These are phyloP conservation scores for Trichophyton mentagrophytes DNA, from an alignment of 2,329 filamentous ascomycete genomes.

Conservation along the genomic window DNA sequence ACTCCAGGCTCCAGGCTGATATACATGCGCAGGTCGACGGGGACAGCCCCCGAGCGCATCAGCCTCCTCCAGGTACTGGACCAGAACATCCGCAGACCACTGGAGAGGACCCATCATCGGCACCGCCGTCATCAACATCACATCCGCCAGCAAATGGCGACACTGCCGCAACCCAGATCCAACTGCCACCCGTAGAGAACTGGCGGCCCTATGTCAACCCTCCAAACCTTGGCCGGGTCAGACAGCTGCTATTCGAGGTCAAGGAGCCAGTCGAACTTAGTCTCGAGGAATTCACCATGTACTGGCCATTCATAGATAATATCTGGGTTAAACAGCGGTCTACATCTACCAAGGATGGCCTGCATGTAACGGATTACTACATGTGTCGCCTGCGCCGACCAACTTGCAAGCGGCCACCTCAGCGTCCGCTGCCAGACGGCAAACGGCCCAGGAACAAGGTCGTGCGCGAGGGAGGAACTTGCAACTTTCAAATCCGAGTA, in stretches of 20 bases:
- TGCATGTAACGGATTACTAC: slow-evolving; percentile 35
- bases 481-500: slow-evolving; percentile 38
- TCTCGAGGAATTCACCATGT: slow-evolving; percentile 34
- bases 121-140: background rate
- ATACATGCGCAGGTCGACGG: slow-evolving; percentile 14
- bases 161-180: background rate
- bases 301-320: slow-evolving; percentile 39
- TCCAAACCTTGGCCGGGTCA: slow-evolving; percentile 31
- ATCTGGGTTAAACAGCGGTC: slow-evolving; percentile 38
- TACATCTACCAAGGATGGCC: slow-evolving; percentile 30
- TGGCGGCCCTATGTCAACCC: slow-evolving; percentile 25
- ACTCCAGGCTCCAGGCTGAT: slow-evolving; percentile 12
- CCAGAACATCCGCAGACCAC: background rate
- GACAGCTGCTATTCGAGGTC: slow-evolving; percentile 34
- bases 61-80: background rate
- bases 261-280: slow-evolving; percentile 36
- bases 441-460: slow-evolving; percentile 34
- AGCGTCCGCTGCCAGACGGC: slow-evolving; percentile 32
- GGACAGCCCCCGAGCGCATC: background rate
- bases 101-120: background rate
- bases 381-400: slow-evolving; percentile 34
- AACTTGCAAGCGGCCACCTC: slow-evolving; percentile 28
- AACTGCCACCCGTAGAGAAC: background rate
- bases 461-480: slow-evolving; percentile 34
- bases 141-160: background rate